A percentile compares a stretch with the other conserved stretches of the same genome.
Conservation (phyloP, 2,329 filamentous ascomycete genomes). For the Diplodia scrobiculata region DNA sequence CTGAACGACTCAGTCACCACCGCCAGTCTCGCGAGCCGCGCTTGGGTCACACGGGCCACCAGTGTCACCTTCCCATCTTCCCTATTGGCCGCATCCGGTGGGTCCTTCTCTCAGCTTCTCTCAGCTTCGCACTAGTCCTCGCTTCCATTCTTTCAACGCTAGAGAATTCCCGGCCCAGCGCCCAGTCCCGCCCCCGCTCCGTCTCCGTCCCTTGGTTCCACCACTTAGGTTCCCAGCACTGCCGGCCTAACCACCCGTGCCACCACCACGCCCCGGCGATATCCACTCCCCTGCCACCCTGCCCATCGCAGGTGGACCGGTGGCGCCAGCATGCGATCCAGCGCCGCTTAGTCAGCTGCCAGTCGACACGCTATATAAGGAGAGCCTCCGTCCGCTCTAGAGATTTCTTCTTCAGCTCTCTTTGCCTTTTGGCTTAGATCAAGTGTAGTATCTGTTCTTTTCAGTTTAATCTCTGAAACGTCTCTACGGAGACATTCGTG, state of each 20-base stretch:
- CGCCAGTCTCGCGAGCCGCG: neutral
- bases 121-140: no score
- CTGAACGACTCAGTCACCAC: neutral
- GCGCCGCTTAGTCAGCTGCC: neutral
- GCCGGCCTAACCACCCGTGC: no score
- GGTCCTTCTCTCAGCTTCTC: no score
- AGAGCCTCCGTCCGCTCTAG: no score
- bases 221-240: neutral
- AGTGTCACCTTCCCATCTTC: no score
- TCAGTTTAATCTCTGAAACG: slow-evolving; percentile 27
- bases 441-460: slow-evolving; percentile 29
- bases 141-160: neutral
- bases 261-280: no score
- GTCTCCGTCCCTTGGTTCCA: neutral
- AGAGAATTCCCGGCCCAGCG: neutral
- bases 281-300: neutral
- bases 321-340: neutral
- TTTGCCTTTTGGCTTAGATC: slow-evolving; percentile 29
- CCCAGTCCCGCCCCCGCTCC: neutral
- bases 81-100: neutral
- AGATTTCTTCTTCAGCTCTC: slow-evolving; percentile 15
- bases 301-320: neutral
- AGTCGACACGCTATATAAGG: no score
- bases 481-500: slow-evolving; percentile 22
- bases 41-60: neutral